A percentile compares a stretch with the other conserved stretches of the same genome.
Evolutionary conservation across 495 filamentous ascomycete species (phyloP).

Genomic region (Xanthoparmelia taractica): DNA sequence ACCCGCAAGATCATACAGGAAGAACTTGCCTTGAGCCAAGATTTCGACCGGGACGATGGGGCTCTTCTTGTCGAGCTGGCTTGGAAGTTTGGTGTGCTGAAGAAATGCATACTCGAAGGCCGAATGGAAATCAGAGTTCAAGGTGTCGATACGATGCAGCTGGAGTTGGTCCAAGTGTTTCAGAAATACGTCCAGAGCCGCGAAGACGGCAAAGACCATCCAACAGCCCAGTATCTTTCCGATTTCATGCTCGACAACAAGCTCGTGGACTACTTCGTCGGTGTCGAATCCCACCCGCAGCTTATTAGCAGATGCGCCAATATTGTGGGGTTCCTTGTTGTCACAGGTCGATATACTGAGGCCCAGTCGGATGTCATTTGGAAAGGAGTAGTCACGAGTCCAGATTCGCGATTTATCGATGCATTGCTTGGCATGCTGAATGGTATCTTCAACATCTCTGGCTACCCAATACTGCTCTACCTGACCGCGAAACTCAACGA

Average conservation of each 20-base stretch:
- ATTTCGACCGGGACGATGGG: conserved; percentile 54
- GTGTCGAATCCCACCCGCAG: conserved; percentile 85
- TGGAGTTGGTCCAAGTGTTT: conserved; percentile 60
- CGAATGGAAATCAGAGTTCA: conserved; percentile 82
- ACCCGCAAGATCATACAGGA: conserved; percentile 49
- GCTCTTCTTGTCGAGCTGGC: conserved; percentile 45
- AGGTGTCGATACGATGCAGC: conserved; percentile 62
- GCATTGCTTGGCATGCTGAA: conserved; percentile 71
- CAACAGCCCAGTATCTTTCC: conserved; percentile 57
- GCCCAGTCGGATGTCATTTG: conserved; percentile 73
- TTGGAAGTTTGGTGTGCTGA: conserved; percentile 64
- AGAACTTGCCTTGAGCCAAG: conserved; percentile 58
- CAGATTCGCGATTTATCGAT: conserved; percentile 74
- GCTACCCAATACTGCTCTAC: conserved; percentile 51
- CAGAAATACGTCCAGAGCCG: conserved; percentile 42
- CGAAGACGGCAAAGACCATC: conserved; percentile 34
- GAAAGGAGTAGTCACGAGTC: conserved; percentile 73
- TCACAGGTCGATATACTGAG: conserved; percentile 65
- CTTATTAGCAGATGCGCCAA: conserved; percentile 75
- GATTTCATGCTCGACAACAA: conserved; percentile 55
- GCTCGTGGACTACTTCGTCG: conserved; percentile 78
- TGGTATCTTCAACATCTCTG: conserved; percentile 50
- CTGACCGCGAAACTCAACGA: conserved; percentile 66
- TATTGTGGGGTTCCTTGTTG: conserved; percentile 80
- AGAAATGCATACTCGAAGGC: conserved; percentile 67